Evolutionary conservation across 371 early-diverging fungal genomes (phyloP).

Genomic region (Coemansia sp.): DNA sequence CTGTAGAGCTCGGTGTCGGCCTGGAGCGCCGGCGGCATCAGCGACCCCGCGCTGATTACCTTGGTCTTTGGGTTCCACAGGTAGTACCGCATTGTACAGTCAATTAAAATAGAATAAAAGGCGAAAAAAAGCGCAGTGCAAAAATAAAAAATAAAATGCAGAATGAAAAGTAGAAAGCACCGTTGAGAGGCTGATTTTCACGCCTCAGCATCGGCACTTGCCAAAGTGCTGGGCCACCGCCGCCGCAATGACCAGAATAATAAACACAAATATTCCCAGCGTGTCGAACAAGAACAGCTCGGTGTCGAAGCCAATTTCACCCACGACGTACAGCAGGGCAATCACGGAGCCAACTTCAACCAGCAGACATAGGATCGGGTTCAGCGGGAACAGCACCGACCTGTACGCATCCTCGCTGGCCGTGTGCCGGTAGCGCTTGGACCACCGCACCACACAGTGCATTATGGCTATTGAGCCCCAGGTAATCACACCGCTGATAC

Average conservation of each 20-base stretch:
- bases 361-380: slow-evolving; percentile 60
- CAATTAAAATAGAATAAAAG: slow-evolving; percentile 11
- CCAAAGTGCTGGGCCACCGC: slow-evolving; percentile 20
- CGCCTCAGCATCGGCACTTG: slow-evolving; percentile 21
- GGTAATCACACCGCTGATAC: slow-evolving; percentile 15
- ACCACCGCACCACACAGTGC: slow-evolving; percentile 75
- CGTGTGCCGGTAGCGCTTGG: slow-evolving; percentile 61
- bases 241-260: slow-evolving; percentile 19
- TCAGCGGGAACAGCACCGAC: slow-evolving; percentile 67
- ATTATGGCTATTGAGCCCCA: slow-evolving; percentile 66
- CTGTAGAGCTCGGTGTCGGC: slow-evolving; percentile 36
- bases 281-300: slow-evolving; percentile 14
- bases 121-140: neutral
- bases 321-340: slow-evolving; percentile 55
- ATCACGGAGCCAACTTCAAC: slow-evolving; percentile 56
- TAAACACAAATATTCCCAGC: slow-evolving; percentile 44
- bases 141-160: no score
- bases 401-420: slow-evolving; percentile 55
- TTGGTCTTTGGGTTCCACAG: slow-evolving; percentile 47
- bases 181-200: neutral
- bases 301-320: slow-evolving; percentile 11
- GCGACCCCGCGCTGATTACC: slow-evolving; percentile 18
- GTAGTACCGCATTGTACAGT: slow-evolving; percentile 36
- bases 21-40: slow-evolving; percentile 41
- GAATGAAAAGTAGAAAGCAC: no score